Evolutionary conservation across 148 eudicot genomes (phyloP).

Genomic region (Amaranthus palmeri): DNA sequence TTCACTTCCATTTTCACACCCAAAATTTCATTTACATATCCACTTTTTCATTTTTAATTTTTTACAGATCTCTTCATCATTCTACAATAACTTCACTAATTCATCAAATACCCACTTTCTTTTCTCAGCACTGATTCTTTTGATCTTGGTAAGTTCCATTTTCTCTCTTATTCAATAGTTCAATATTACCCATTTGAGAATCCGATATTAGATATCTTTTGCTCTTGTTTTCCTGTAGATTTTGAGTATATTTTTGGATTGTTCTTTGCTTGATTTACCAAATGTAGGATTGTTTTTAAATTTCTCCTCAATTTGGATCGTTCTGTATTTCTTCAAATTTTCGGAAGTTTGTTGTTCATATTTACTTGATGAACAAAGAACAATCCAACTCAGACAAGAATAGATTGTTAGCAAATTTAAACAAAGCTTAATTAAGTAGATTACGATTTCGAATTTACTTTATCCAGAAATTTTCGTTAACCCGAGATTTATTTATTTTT

Average conservation of each 20-base stretch:
- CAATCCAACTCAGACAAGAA: no score
- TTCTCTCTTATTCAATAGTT: background rate
- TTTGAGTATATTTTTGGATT: background rate
- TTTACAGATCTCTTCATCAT: constrained; percentile 5
- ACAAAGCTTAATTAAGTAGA: no score
- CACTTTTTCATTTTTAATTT: background rate
- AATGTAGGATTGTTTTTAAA: constrained; percentile 7
- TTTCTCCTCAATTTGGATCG: background rate
- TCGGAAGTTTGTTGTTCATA: background rate
- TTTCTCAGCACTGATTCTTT: background rate
- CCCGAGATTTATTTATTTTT: constrained; percentile 5
- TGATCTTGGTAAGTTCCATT: constrained; percentile 10
- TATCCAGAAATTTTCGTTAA: constrained; percentile 14
- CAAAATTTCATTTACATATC: background rate
- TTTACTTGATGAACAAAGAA: background rate
- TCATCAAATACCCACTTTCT: no score
- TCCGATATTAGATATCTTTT: no score
- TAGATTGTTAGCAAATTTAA: no score
- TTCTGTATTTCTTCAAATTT: background rate
- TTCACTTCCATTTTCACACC: background rate
- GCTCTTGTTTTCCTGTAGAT: no score
- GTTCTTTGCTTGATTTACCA: constrained; percentile 1
- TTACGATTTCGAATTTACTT: background rate
- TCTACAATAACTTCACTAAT: no score
- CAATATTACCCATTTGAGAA: background rate